These are phyloP conservation scores for Linum usitatissimum DNA, from an alignment of 345 rosid species.

Conservation along the genomic window DNA sequence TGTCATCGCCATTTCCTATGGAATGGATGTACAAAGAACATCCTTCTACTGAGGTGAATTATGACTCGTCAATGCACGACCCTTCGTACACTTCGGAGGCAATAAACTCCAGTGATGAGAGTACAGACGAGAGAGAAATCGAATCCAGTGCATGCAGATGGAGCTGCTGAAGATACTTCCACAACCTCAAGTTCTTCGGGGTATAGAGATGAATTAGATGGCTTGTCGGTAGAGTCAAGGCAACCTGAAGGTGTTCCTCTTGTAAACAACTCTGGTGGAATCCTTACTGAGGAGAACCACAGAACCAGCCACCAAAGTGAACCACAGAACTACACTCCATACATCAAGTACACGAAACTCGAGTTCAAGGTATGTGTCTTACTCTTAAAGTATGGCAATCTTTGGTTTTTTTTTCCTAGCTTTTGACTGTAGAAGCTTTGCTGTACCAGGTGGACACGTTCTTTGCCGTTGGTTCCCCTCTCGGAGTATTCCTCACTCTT, in stretches of 20 bases:
- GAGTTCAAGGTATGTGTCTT: slow-evolving; percentile 57
- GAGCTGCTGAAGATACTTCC: slow-evolving; percentile 15
- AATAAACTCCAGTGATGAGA: slow-evolving; percentile 20
- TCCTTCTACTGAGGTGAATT: slow-evolving; percentile 14
- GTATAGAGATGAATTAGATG: slow-evolving; percentile 17
- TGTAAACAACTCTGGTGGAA: slow-evolving; percentile 15
- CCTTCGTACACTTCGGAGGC: slow-evolving; percentile 20
- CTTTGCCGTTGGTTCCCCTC: slow-evolving; percentile 98
- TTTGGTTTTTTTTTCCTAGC: neutral
- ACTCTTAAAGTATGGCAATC: neutral
- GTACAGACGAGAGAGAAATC: slow-evolving; percentile 22
- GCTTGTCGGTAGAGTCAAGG: slow-evolving; percentile 14
- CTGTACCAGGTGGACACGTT: slow-evolving; percentile 78
- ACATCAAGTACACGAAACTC: slow-evolving; percentile 77
- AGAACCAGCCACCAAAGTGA: slow-evolving; percentile 21
- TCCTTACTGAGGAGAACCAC: slow-evolving; percentile 19
- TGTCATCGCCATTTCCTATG: slow-evolving; percentile 81
- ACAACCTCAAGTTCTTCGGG: slow-evolving; percentile 16
- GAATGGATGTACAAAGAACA: slow-evolving; percentile 49
- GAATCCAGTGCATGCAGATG: slow-evolving; percentile 8
- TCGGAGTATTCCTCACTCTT: slow-evolving; percentile 94
- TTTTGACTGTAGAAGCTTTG: slow-evolving; percentile 14
- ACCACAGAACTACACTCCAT: slow-evolving; percentile 56
- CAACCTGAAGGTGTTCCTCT: slow-evolving; percentile 25
- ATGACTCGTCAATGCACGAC: slow-evolving; percentile 21